Evolutionary conservation across 1,284 basidiomycete genomes (phyloP), one percentile per base, ranked within the genome.

Genomic region (Coniophora puteana): DNA sequence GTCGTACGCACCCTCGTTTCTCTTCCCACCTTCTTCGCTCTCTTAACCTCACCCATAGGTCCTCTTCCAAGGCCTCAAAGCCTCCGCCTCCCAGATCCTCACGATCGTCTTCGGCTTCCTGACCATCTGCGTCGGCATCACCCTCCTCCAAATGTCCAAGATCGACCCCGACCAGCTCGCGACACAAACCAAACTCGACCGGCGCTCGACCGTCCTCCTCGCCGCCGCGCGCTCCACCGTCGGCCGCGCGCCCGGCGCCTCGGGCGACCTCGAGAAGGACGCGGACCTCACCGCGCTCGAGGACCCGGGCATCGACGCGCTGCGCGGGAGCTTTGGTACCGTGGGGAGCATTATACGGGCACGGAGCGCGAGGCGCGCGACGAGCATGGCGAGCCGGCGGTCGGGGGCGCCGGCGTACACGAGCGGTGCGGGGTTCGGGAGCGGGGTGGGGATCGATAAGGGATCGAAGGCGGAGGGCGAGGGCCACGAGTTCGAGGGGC

Each of bases 61-160:
- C 49, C 79, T 98, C 27, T 95, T 92, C 70, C 79, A 93, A 71
- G 95, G 95, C 26, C 80, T 99, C 47, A 74, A 86, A 41, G 88
- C 94, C 0, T 74, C 81, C 2, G 80, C 74, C 0, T 59, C 69
- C 4, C 77, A 89, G 50, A 92, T 97, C 42, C 74, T 98, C 46
- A 97, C 94, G 4, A 79, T 98, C 51, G 89, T 97, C 22, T 74
- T 89, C 66, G 94, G 85, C 14, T 98, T 98, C 72, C 66, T 92
- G 50, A 81, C 87, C 49, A 93, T 93, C 47, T 93, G 80, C 54
- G 67, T 90, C 13, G 93, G 94, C 17, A 97, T 98, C 61, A 90
- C 88, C 14, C 82, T 99, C 47, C 81, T 99, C 8, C 95, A 99
- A 65, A 85, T 99, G 76, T 95, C 92, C 63, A 98, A 97, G 65